phyloP scores from a whole-genome alignment of 768 basidiomycete species.

The Podaxis sp. region DNA sequence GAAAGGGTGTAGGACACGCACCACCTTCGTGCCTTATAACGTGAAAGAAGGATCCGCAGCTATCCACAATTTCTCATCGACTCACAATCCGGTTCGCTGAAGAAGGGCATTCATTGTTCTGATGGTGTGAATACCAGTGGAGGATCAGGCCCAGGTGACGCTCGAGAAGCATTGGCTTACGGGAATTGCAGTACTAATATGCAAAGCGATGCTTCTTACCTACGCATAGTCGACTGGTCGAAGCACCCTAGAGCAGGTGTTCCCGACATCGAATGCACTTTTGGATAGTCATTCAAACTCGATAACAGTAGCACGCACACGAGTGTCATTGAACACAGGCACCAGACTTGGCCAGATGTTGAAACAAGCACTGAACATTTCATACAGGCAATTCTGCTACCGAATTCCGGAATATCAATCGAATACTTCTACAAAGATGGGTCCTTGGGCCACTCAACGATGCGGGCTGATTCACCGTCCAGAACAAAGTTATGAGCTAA shows the following conservation, averaged over 20 bases:
- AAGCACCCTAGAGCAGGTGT: too few relatives aligned
- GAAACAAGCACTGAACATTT: background rate
- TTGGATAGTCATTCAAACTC: too few relatives aligned
- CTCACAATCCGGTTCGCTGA: background rate
- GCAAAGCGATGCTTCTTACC: background rate
- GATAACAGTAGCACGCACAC: too few relatives aligned
- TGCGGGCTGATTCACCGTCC: conserved; percentile 34
- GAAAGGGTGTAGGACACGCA: background rate
- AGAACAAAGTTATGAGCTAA: conserved; percentile 39
- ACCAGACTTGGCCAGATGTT: background rate
- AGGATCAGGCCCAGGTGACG: background rate
- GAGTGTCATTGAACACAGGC: too few relatives aligned
- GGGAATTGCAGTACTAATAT: background rate
- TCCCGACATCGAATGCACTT: too few relatives aligned
- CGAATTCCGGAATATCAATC: background rate
- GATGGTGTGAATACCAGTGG: background rate
- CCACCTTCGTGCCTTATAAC: background rate
- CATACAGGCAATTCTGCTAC: background rate
- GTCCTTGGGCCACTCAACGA: conserved; percentile 37
- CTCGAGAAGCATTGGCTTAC: background rate
- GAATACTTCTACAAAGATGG: background rate
- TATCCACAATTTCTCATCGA: background rate
- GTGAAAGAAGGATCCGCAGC: background rate
- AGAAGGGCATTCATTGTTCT: background rate
- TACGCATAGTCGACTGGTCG: background rate